Percentiles rank a stretch among this genome's conserved stretches.
These are phyloP conservation scores for Colletotrichum trifolii DNA, from an alignment of 2,329 filamentous ascomycete genomes.

Conservation along the genomic window DNA sequence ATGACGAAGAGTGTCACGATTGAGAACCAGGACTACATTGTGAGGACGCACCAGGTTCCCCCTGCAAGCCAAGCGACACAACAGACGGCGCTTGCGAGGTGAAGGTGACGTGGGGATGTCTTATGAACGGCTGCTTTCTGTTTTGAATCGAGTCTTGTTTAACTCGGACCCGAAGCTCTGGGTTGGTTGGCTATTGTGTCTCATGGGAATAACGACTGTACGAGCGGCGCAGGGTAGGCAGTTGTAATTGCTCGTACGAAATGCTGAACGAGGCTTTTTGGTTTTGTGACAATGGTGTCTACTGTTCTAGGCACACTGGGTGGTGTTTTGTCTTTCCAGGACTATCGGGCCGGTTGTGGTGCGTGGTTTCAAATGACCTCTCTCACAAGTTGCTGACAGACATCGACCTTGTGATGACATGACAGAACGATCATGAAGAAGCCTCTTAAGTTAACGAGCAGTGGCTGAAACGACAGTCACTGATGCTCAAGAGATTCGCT, in stretches of 20 bases:
- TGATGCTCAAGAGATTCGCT: no score
- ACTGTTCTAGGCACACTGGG: no score
- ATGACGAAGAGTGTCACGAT: constrained; percentile 96
- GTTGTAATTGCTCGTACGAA: constrained; percentile 29
- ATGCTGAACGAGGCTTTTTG: constrained; percentile 15
- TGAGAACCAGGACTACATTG: constrained; percentile 83
- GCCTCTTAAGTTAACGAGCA: no score
- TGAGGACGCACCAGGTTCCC: constrained; percentile 49
- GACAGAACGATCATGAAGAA: no score
- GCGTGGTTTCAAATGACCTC: no score
- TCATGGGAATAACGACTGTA: constrained; percentile 37
- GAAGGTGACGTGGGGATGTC: constrained; percentile 6
- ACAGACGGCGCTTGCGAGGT: constrained; percentile 27
- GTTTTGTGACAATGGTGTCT: not conserved
- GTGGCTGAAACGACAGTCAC: no score
- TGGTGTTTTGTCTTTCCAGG: no score
- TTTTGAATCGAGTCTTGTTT: constrained; percentile 4
- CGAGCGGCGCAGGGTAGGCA: constrained; percentile 30
- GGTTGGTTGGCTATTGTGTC: constrained; percentile 18
- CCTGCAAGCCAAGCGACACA: constrained; percentile 43
- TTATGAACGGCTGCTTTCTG: constrained; percentile 36
- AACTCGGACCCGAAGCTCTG: not conserved
- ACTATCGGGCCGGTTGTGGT: no score
- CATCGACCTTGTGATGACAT: no score
- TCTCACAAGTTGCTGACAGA: no score